A percentile compares a stretch with the other conserved stretches of the same genome.
phyloP scores from a whole-genome alignment of 352 stramenopile genomes.

The Phytophthora colocasiae region DNA sequence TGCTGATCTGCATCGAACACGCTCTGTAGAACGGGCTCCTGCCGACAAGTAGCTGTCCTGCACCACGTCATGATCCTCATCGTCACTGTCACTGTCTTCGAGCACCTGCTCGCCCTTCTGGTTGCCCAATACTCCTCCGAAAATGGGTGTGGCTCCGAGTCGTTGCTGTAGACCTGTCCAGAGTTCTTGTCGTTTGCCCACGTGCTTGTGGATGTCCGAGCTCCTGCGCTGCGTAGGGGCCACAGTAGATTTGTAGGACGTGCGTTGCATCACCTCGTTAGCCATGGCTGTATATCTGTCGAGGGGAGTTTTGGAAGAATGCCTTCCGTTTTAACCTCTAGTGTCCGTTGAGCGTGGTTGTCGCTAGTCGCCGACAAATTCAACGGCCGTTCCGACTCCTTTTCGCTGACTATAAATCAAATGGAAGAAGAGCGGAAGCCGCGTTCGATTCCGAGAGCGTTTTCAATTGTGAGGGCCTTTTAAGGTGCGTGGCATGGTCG shows the following conservation, averaged over 20 bases:
- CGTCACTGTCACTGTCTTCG: conserved; percentile 22
- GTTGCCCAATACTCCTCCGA: conserved; percentile 17
- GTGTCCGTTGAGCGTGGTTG: conserved; percentile 11
- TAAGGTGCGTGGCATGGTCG: conserved; percentile 3
- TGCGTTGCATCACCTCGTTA: conserved; percentile 33
- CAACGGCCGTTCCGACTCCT: conserved; percentile 20
- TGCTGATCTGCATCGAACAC: conserved; percentile 36
- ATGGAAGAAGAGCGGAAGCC: conserved; percentile 3
- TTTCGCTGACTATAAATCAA: conserved; percentile 26
- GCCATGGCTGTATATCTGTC: conserved; percentile 15
- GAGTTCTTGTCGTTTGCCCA: conserved; percentile 37
- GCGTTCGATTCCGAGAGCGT: conserved; percentile 7
- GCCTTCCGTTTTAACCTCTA: background rate
- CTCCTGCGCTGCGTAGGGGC: conserved; percentile 4
- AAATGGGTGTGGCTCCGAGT: conserved; percentile 27
- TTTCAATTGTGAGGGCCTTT: conserved; percentile 30
- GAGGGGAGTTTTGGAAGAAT: no score
- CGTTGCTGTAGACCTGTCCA: conserved; percentile 38
- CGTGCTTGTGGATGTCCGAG: conserved; percentile 25
- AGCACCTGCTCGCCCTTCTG: conserved; percentile 26
- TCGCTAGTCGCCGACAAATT: conserved; percentile 15
- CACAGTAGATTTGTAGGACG: conserved; percentile 11
- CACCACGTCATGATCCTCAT: conserved; percentile 30
- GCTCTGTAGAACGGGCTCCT: conserved; percentile 18
- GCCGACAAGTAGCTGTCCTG: conserved; percentile 35